These are phyloP conservation scores for Ustilago hordei DNA, from an alignment of 1,284 basidiomycete genomes.

Conservation along the genomic window DNA sequence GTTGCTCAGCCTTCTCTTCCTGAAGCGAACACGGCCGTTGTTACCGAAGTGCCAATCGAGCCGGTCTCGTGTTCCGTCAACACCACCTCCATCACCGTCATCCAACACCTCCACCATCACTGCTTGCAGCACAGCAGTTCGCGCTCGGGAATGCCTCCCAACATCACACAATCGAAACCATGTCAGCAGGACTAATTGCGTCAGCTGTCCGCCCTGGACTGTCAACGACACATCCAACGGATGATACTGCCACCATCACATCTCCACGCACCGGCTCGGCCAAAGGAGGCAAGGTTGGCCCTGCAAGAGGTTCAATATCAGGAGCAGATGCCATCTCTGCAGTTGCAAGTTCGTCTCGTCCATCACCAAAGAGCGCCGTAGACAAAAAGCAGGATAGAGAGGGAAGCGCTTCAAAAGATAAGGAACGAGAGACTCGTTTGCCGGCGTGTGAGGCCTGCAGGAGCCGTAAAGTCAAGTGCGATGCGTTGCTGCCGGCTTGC, in stretches of 20 bases:
- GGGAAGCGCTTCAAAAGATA: constrained; percentile 22
- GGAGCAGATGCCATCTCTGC: background rate
- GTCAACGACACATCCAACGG: background rate
- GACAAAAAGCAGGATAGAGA: constrained; percentile 25
- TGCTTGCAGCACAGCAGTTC: background rate
- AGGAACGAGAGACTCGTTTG: constrained; percentile 34
- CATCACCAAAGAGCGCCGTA: constrained; percentile 4
- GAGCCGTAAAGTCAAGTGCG: constrained; percentile 47
- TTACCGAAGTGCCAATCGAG: background rate
- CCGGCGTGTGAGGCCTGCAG: constrained; percentile 49
- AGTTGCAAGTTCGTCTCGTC: constrained; percentile 11
- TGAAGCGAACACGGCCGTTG: background rate
- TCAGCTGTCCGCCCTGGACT: constrained; percentile 1
- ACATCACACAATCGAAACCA: background rate
- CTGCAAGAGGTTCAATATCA: background rate
- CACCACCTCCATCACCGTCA: constrained; percentile 10
- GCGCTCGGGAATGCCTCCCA: background rate
- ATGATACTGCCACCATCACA: background rate
- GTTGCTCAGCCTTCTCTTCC: background rate
- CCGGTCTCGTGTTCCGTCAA: background rate
- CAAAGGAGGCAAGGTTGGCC: background rate
- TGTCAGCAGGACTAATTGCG: constrained; percentile 16
- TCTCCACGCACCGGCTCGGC: constrained; percentile 3
- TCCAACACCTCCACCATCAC: background rate
- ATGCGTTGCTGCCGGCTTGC: constrained; percentile 47